Evolutionary conservation across 2,329 filamentous ascomycete genomes (phyloP).

Genomic region (Botrytis elliptica): DNA sequence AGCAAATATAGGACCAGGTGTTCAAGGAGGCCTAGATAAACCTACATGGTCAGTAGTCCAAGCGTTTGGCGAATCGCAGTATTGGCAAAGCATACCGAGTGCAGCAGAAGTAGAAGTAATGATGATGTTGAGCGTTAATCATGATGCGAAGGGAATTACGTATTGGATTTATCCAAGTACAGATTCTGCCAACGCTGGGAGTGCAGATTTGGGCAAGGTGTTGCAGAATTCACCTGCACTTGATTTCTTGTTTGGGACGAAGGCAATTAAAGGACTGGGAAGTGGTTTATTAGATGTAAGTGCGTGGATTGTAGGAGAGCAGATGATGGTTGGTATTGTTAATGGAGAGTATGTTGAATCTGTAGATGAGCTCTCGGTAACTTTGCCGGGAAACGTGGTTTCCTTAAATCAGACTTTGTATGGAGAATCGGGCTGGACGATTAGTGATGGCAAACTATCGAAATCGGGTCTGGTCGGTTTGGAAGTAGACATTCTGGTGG

Average conservation of each 20-base stretch:
- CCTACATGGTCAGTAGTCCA: slow-evolving; percentile 51
- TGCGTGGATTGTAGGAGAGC: slow-evolving; percentile 42
- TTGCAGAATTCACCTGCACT: slow-evolving; percentile 40
- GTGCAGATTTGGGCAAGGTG: slow-evolving; percentile 42
- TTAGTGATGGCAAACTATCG: slow-evolving; percentile 26
- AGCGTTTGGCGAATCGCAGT: slow-evolving; percentile 46
- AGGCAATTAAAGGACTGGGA: slow-evolving; percentile 28
- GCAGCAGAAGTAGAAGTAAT: slow-evolving; percentile 47
- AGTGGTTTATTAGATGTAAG: slow-evolving; percentile 40
- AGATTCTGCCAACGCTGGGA: slow-evolving; percentile 32
- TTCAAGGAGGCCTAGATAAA: slow-evolving; percentile 38
- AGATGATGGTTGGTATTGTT: slow-evolving; percentile 43
- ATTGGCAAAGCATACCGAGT: slow-evolving; percentile 48
- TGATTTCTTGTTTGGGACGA: slow-evolving; percentile 40
- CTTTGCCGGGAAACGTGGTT: slow-evolving; percentile 24
- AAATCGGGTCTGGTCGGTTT: slow-evolving; percentile 31
- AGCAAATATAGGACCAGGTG: slow-evolving; percentile 39
- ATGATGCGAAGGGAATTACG: slow-evolving; percentile 49
- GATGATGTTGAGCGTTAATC: slow-evolving; percentile 49
- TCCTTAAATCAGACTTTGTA: slow-evolving; percentile 27
- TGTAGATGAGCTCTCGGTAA: slow-evolving; percentile 23
- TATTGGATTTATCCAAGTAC: slow-evolving; percentile 49
- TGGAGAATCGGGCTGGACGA: slow-evolving; percentile 30
- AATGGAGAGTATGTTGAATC: slow-evolving; percentile 39
- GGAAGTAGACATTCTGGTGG: slow-evolving; percentile 31